Evolutionary conservation across 2,329 filamentous ascomycete species (phyloP).

Genomic region (Macrophomina phaseolina): DNA sequence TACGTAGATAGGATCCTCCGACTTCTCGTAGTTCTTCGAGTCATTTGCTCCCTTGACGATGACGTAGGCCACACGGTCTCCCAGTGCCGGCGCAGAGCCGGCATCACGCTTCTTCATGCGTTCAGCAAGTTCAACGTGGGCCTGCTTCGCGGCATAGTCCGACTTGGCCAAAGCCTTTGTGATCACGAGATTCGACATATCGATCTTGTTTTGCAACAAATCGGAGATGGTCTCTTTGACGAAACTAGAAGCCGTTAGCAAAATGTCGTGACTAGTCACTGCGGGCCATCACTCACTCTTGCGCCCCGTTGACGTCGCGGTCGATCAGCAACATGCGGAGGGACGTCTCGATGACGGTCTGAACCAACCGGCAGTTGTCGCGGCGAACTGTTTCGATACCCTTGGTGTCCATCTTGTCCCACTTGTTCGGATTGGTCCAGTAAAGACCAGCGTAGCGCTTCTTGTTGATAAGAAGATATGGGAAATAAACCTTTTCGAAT

Average conservation of each 20-base stretch:
- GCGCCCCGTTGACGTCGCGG: slow-evolving; percentile 84
- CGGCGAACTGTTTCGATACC: slow-evolving; percentile 97
- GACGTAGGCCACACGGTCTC: slow-evolving; percentile 97
- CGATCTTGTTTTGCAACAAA: slow-evolving; percentile 93
- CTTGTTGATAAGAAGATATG: slow-evolving; percentile 98
- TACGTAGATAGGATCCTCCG: slow-evolving; percentile 95
- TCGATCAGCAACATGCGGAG: slow-evolving; percentile 95
- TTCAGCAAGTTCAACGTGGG: slow-evolving; percentile 92
- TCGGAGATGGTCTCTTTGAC: slow-evolving; percentile 97
- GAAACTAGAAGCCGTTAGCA: slow-evolving; percentile 67
- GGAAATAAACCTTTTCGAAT: slow-evolving; percentile 99
- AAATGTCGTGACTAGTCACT: slow-evolving; percentile 8
- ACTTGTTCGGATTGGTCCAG: slow-evolving; percentile 93
- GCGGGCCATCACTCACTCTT: slow-evolving; percentile 71
- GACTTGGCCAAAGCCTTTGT: slow-evolving; percentile 91
- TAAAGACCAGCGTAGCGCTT: slow-evolving; percentile 98
- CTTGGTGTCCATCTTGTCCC: slow-evolving; percentile 99
- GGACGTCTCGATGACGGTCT: slow-evolving; percentile 97
- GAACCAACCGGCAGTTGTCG: slow-evolving; percentile 94
- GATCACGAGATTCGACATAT: slow-evolving; percentile 99
- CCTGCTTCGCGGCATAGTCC: slow-evolving; percentile 85
- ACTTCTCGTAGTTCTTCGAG: slow-evolving; percentile 95
- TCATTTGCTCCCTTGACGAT: slow-evolving; percentile 91
- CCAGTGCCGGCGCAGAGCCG: slow-evolving; percentile 88
- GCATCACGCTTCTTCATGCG: slow-evolving; percentile 97